Percentiles rank a stretch among this genome's conserved stretches.
These are phyloP conservation scores for Meyerozyma sp. DNA, from an alignment of 1,139 yeast species.

Conservation along the genomic window DNA sequence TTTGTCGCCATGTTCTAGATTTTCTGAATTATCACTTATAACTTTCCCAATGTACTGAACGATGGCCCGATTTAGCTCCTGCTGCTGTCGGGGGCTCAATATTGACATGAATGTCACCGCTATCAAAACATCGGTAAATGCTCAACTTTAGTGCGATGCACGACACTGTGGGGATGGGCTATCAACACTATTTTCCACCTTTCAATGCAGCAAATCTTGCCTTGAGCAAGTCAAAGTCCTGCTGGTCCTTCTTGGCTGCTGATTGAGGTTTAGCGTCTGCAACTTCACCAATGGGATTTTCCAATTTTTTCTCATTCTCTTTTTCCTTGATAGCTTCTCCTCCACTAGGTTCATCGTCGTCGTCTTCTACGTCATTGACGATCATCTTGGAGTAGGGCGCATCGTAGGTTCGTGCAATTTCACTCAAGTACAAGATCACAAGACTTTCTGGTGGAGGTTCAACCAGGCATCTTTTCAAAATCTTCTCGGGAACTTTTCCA, in stretches of 20 bases:
- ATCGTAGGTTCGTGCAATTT: slow-evolving; percentile 75
- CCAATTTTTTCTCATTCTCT: slow-evolving; percentile 14
- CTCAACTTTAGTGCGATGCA: not conserved
- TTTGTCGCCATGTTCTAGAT: not conserved
- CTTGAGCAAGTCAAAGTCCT: slow-evolving; percentile 38
- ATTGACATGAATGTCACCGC: slow-evolving; percentile 11
- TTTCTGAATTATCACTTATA: slow-evolving; percentile 12
- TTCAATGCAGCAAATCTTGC: slow-evolving; percentile 46
- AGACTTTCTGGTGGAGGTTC: slow-evolving; percentile 64
- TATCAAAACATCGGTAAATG: not conserved
- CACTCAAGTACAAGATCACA: slow-evolving; percentile 67
- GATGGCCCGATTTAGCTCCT: slow-evolving; percentile 52
- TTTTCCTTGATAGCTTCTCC: slow-evolving; percentile 7
- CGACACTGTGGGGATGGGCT: slow-evolving; percentile 1
- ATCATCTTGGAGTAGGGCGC: slow-evolving; percentile 65
- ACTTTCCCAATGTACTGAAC: slow-evolving; percentile 47
- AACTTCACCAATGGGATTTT: slow-evolving; percentile 14
- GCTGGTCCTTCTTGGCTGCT: slow-evolving; percentile 10
- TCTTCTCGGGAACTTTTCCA: slow-evolving; percentile 59
- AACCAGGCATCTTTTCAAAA: slow-evolving; percentile 56
- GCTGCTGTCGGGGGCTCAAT: slow-evolving; percentile 45
- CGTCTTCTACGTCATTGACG: slow-evolving; percentile 21
- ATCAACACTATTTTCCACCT: slow-evolving; percentile 8
- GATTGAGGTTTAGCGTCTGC: slow-evolving; percentile 8
- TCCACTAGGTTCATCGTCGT: slow-evolving; percentile 13